Evolutionary conservation across 345 rosid genomes (phyloP), one percentile per base, ranked within the genome.

Genomic region (Corchorus capsularis): DNA sequence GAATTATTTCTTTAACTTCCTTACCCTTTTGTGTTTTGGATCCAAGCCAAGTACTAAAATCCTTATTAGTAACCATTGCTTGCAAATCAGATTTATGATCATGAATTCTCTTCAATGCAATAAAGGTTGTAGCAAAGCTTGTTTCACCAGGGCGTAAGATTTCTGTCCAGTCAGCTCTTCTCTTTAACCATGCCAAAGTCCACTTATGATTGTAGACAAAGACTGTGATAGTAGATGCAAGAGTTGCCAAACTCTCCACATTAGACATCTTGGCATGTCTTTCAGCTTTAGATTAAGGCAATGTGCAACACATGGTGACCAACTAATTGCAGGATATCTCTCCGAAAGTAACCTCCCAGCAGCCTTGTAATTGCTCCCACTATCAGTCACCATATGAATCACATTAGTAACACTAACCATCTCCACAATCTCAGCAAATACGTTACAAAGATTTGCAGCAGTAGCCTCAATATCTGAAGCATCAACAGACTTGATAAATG

Each of bases 281-380:
- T 12, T 57, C 69, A 79, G 73, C 39, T 77, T 70, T 71, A 80
- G 27, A 27, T 27, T 0, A 34, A 83, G 11, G 35, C 86, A 74
- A 43, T 80, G 79, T 35, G 83, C 71, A 4, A 79, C 79, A 74
- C 77, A 83, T 39, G 83, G 77, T 35, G 77, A 72, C 83, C 79
- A 83, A 65, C 43, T 57, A 19, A 83, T 63, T 17, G 27, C 55
- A 6, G 77, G 70, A 67, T 75, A 77, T 52, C 65, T 71, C 45
- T 77, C 72, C 27, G 27, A 27, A 27, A 27, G 14, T 17, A 3
- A 69, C 63, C 69, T 77, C 16, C 83, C 72, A 3, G 74, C 74
- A 47, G 49, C 39, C 19, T 67, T 49, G 46, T 69, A 82, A 39
- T 68, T 80, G 14, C 65, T 77, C 59, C 46, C 75, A 79, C 66